Evolutionary conservation across 192 early-diverging fungal genomes (phyloP).

Genomic region (Backusella luteola): DNA sequence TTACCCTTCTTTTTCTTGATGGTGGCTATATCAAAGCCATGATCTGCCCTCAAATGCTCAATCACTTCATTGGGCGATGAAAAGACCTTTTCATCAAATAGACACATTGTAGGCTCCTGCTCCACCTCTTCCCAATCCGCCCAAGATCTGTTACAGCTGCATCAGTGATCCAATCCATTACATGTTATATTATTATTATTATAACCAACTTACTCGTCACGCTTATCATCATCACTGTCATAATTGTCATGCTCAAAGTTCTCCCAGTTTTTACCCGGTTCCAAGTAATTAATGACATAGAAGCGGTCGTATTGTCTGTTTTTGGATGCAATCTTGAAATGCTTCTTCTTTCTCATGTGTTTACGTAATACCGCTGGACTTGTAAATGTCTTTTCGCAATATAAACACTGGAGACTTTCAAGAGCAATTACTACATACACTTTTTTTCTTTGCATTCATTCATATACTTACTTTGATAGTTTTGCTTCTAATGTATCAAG

Average conservation of each 20-base stretch:
- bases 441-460: too few relatives aligned
- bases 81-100: conserved; percentile 73
- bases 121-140: conserved; percentile 81
- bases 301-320: conserved; percentile 92
- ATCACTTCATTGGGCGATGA: conserved; percentile 58
- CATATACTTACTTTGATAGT: conserved; percentile 49
- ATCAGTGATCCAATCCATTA: too few relatives aligned
- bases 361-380: conserved; percentile 84
- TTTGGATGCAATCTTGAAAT: conserved; percentile 89
- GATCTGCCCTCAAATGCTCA: conserved; percentile 72
- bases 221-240: conserved; percentile 70
- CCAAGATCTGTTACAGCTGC: conserved; percentile 48
- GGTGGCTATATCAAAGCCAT: conserved; percentile 73
- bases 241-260: conserved; percentile 76
- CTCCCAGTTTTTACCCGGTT: conserved; percentile 92
- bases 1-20: conserved; percentile 44
- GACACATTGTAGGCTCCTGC: conserved; percentile 67
- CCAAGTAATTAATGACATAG: conserved; percentile 91
- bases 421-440: too few relatives aligned
- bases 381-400: conserved; percentile 93
- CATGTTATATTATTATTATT: too few relatives aligned
- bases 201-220: conserved; percentile 52
- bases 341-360: conserved; percentile 99
- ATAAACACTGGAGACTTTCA: conserved; percentile 75
- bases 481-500: conserved; percentile 73